A percentile compares a stretch with the other conserved stretches of the same genome.
Conservation (phyloP, 2,329 filamentous ascomycete species). For the Ophiostoma perfectum region DNA sequence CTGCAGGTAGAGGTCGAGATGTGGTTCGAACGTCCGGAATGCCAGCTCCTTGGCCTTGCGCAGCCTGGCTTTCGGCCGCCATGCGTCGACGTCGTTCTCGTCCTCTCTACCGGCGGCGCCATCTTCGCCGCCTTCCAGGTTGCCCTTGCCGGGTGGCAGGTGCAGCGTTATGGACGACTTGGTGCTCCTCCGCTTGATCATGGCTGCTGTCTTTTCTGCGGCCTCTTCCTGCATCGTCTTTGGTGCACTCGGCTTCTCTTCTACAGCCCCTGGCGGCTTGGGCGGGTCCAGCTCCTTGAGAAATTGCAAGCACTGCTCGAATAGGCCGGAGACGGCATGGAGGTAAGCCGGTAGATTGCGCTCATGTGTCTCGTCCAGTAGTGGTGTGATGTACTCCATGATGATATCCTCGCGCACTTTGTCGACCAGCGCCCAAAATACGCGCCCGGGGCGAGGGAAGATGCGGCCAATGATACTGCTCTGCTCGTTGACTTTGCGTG, state of each 20-base stretch:
- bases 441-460: conserved; percentile 65
- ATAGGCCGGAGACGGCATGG: conserved; percentile 79
- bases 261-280: conserved; percentile 40
- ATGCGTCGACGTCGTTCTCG: conserved; percentile 18
- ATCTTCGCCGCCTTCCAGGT: background rate
- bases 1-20: conserved; percentile 86
- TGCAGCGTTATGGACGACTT: background rate
- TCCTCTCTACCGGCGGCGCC: background rate
- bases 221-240: conserved; percentile 9
- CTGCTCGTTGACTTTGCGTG: conserved; percentile 76
- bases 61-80: conserved; percentile 20
- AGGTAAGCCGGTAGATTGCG: conserved; percentile 71
- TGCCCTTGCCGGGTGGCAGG: background rate
- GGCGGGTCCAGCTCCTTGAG: conserved; percentile 65
- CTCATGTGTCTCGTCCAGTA: conserved; percentile 84
- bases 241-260: background rate
- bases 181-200: conserved; percentile 14
- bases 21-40: conserved; percentile 75
- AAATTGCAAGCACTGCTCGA: conserved; percentile 78
- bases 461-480: conserved; percentile 70
- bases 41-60: conserved; percentile 61
- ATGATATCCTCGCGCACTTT: conserved; percentile 80
- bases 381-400: conserved; percentile 74
- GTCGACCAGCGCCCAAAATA: conserved; percentile 73
- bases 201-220: conserved; percentile 11